These are phyloP conservation scores for Holtermannia corniformis DNA, from an alignment of 768 basidiomycete genomes.

Conservation along the genomic window DNA sequence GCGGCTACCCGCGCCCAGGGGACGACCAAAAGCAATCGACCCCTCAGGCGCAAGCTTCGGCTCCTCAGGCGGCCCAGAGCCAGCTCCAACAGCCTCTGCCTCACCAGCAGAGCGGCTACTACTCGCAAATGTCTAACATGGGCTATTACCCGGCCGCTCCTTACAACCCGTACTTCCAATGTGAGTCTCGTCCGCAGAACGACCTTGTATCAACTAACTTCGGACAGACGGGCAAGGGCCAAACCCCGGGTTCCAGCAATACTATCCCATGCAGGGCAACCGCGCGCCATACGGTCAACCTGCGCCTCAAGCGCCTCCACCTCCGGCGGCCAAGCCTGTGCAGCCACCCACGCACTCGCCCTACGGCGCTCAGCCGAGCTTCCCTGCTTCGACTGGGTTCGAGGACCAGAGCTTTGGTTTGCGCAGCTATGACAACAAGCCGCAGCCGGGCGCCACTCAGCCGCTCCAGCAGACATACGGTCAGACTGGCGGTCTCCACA, in stretches of 20 bases:
- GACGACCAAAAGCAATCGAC: slow-evolving; percentile 34
- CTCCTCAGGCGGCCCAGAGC: slow-evolving; percentile 16
- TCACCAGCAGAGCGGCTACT: slow-evolving; percentile 36
- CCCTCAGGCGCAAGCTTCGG: slow-evolving; percentile 20
- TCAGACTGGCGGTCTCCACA: slow-evolving; percentile 21
- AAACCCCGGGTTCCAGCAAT: slow-evolving; percentile 36
- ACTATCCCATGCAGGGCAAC: slow-evolving; percentile 36
- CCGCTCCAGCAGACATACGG: slow-evolving; percentile 11
- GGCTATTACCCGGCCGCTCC: slow-evolving; percentile 38
- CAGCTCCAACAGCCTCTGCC: slow-evolving; percentile 19
- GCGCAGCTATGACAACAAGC: slow-evolving; percentile 28
- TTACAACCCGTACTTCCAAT: slow-evolving; percentile 43
- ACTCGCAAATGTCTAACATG: slow-evolving; percentile 34
- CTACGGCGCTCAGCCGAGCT: slow-evolving; percentile 30
- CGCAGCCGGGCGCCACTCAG: background rate
- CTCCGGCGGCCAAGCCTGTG: slow-evolving; percentile 17
- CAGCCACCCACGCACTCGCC: slow-evolving; percentile 27
- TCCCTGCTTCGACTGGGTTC: slow-evolving; percentile 21
- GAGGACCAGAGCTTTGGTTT: slow-evolving; percentile 21
- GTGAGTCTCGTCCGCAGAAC: slow-evolving; percentile 17
- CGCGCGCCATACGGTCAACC: slow-evolving; percentile 32
- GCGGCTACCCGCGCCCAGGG: slow-evolving; percentile 35
- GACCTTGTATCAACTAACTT: background rate
- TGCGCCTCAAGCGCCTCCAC: slow-evolving; percentile 24
- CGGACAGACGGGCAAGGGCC: slow-evolving; percentile 36